These are phyloP conservation scores for Tylopilus intermedius DNA, from an alignment of 768 basidiomycete genomes.

Conservation along the genomic window DNA sequence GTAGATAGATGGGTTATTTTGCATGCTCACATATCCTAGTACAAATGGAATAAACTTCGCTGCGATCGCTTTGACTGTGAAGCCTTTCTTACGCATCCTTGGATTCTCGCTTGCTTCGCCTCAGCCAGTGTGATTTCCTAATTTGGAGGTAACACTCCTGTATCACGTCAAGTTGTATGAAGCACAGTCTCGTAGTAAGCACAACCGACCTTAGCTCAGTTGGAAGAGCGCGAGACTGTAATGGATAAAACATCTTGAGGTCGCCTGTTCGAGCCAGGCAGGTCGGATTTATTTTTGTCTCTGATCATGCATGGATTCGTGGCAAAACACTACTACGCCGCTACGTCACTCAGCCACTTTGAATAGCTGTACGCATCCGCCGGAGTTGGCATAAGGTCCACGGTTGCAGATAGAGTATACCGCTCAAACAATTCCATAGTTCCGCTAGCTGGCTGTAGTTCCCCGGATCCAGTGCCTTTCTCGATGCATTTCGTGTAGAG, in stretches of 20 bases:
- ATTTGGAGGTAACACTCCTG: background rate
- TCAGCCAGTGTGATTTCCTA: too few species aligned
- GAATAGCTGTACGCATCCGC: conserved; percentile 15
- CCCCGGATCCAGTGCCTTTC: conserved; percentile 27
- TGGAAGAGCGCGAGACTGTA: conserved; percentile 51
- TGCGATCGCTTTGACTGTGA: too few species aligned
- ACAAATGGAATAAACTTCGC: too few species aligned
- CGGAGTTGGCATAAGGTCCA: background rate
- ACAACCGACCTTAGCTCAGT: conserved; percentile 35
- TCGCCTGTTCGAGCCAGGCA: conserved; percentile 64
- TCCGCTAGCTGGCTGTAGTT: conserved; percentile 9
- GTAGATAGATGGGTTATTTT: background rate
- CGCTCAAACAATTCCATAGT: conserved; percentile 17
- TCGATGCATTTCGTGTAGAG: conserved; percentile 51
- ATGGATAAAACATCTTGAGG: conserved; percentile 41
- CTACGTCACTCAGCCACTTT: conserved; percentile 19
- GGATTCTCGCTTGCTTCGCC: too few species aligned
- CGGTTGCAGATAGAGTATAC: conserved; percentile 16
- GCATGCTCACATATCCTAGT: background rate
- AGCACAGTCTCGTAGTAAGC: fast-evolving
- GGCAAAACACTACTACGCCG: background rate
- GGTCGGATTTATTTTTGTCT: conserved; percentile 33
- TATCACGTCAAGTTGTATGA: background rate
- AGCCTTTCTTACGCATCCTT: too few species aligned
- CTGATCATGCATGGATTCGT: too few species aligned